phyloP scores from a whole-genome alignment of 345 rosid genomes.

The Lepidium africanum region DNA sequence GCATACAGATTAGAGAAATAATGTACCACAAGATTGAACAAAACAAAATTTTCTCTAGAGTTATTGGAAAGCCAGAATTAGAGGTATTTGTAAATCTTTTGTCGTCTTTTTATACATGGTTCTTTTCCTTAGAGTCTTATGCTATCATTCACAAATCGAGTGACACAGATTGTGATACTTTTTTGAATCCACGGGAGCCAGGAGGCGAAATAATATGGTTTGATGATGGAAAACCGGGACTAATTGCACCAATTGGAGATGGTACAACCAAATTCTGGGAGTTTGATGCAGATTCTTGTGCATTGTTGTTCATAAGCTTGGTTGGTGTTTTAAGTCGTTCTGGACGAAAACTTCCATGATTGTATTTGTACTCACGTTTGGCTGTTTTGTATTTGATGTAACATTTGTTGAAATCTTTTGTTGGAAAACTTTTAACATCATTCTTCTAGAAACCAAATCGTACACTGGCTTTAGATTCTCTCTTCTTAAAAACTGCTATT shows the following conservation, averaged over 20 bases:
- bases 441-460: too few species aligned
- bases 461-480: neutral
- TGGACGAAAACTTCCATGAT: neutral
- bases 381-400: neutral
- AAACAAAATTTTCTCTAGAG: slow-evolving; percentile 69
- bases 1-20: slow-evolving; percentile 76
- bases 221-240: slow-evolving; percentile 92
- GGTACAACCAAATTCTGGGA: slow-evolving; percentile 52
- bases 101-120: neutral
- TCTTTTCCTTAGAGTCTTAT: neutral
- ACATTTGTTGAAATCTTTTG: too few species aligned
- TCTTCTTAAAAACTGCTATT: neutral
- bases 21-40: slow-evolving; percentile 64
- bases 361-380: neutral
- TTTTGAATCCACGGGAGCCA: slow-evolving; percentile 88
- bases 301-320: slow-evolving; percentile 2
- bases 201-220: slow-evolving; percentile 93
- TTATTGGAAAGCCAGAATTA: slow-evolving; percentile 62
- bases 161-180: slow-evolving; percentile 76
- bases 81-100: slow-evolving; percentile 37
- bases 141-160: slow-evolving; percentile 45
- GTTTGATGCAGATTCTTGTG: too few species aligned
- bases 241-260: slow-evolving; percentile 68
- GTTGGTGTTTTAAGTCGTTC: neutral
- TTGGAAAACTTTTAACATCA: too few species aligned